phyloP scores from a whole-genome alignment of 768 basidiomycete species.

The Suillus placidus region DNA sequence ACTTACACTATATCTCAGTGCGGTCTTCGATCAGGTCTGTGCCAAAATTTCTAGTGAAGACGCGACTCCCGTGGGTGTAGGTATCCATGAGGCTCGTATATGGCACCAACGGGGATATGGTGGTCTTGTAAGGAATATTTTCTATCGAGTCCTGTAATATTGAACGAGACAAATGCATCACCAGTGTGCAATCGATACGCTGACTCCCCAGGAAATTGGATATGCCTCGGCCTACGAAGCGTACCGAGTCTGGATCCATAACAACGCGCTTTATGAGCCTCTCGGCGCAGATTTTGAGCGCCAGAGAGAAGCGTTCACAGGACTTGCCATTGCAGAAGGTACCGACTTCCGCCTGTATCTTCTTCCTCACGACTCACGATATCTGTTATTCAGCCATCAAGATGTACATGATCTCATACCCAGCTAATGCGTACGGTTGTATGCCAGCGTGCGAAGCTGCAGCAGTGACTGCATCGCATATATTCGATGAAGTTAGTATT shows the following conservation, averaged over 20 bases:
- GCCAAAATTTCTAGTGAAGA: slow-evolving; percentile 21
- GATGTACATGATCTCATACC: slow-evolving; percentile 53
- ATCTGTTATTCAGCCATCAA: slow-evolving; percentile 49
- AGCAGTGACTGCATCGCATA: slow-evolving; percentile 63
- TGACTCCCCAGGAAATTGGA: slow-evolving; percentile 66
- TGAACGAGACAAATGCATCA: neutral
- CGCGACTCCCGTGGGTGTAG: slow-evolving; percentile 44
- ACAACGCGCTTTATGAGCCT: slow-evolving; percentile 56
- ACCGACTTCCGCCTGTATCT: slow-evolving; percentile 12
- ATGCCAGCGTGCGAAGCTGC: slow-evolving; percentile 63
- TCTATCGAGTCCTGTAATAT: neutral
- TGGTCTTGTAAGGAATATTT: slow-evolving; percentile 46
- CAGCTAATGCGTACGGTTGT: slow-evolving; percentile 48
- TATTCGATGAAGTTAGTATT: slow-evolving; percentile 54
- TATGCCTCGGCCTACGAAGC: slow-evolving; percentile 81
- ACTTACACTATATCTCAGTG: slow-evolving; percentile 21
- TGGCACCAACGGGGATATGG: slow-evolving; percentile 73
- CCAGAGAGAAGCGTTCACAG: slow-evolving; percentile 67
- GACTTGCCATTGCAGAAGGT: slow-evolving; percentile 76
- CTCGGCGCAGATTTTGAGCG: slow-evolving; percentile 58
- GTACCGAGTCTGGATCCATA: slow-evolving; percentile 66
- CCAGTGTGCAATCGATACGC: slow-evolving; percentile 52
- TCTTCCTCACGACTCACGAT: neutral
- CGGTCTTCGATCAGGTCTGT: slow-evolving; percentile 41
- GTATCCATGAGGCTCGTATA: slow-evolving; percentile 59